phyloP scores from a whole-genome alignment of 805 yeast species.

The Yarrowia porcina region DNA sequence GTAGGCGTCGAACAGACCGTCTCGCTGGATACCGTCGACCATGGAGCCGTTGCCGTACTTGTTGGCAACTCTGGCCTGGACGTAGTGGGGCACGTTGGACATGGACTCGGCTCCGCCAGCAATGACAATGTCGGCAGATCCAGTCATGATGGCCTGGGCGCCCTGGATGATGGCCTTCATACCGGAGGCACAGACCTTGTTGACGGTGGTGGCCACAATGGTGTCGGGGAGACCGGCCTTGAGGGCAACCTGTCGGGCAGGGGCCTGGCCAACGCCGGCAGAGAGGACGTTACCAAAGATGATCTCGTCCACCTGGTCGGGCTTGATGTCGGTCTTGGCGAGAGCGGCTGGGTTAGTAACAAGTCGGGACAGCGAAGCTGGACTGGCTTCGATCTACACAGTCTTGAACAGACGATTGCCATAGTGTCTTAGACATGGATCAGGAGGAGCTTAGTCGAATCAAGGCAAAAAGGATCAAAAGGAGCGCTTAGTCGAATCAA shows the following conservation, averaged over 20 bases:
- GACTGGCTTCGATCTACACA: no score
- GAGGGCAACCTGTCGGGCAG: slow-evolving; percentile 96
- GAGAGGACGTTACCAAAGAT: slow-evolving; percentile 89
- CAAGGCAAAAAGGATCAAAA: no score
- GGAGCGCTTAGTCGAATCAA: no score
- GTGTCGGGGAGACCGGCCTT: slow-evolving; percentile 80
- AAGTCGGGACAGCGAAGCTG: no score
- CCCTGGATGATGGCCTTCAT: slow-evolving; percentile 87
- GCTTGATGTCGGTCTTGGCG: slow-evolving; percentile 61
- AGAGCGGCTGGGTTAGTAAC: slow-evolving; percentile 56
- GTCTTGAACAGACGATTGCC: no score
- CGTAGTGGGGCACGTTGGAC: slow-evolving; percentile 92
- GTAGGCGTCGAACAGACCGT: slow-evolving; percentile 92
- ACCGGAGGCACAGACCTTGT: slow-evolving; percentile 97
- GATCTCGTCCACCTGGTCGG: slow-evolving; percentile 80
- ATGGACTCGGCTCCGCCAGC: slow-evolving; percentile 98
- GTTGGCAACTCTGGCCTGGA: slow-evolving; percentile 80
- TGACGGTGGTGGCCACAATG: slow-evolving; percentile 83
- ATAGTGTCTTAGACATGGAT: no score
- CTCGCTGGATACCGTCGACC: slow-evolving; percentile 87
- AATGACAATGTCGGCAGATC: slow-evolving; percentile 86
- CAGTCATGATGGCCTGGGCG: slow-evolving; percentile 84
- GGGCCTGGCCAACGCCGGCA: slow-evolving; percentile 95
- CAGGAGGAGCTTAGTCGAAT: no score
- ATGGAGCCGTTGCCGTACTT: slow-evolving; percentile 79